These are phyloP conservation scores for Geotrichum cucujoidarum DNA, from an alignment of 1,139 yeast genomes.

Conservation along the genomic window DNA sequence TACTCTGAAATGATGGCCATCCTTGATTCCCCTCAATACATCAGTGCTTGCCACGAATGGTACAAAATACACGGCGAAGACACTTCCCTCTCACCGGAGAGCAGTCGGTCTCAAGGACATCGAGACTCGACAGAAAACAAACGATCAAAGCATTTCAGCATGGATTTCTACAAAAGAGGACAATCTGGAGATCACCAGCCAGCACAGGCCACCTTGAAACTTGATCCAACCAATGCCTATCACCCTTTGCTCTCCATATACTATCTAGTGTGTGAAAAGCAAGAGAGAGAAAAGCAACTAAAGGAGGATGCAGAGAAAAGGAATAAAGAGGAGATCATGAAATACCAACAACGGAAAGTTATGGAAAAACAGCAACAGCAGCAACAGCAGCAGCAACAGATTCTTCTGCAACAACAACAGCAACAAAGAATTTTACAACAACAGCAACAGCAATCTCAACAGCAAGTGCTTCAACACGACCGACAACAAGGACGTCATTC, in stretches of 20 bases:
- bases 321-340: slow-evolving; percentile 22
- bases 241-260: slow-evolving; percentile 88
- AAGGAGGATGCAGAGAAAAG: slow-evolving; percentile 33
- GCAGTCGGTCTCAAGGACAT: background rate
- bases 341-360: slow-evolving; percentile 16
- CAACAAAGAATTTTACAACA: background rate
- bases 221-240: slow-evolving; percentile 83
- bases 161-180: slow-evolving; percentile 28
- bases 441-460: slow-evolving; percentile 9
- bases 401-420: background rate
- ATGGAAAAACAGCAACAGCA: slow-evolving; percentile 18
- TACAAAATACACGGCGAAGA: slow-evolving; percentile 35
- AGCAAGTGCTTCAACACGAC: slow-evolving; percentile 19
- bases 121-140: slow-evolving; percentile 3
- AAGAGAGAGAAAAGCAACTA: slow-evolving; percentile 57
- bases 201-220: slow-evolving; percentile 23
- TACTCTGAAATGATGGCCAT: slow-evolving; percentile 53
- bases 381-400: slow-evolving; percentile 1
- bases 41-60: slow-evolving; percentile 63
- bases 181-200: slow-evolving; percentile 9
- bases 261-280: slow-evolving; percentile 73
- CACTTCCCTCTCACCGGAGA: slow-evolving; percentile 8
- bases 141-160: slow-evolving; percentile 23
- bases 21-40: slow-evolving; percentile 63
- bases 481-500: background rate